phyloP scores from a whole-genome alignment of 495 filamentous ascomycete genomes.

The Cercophora samala region DNA sequence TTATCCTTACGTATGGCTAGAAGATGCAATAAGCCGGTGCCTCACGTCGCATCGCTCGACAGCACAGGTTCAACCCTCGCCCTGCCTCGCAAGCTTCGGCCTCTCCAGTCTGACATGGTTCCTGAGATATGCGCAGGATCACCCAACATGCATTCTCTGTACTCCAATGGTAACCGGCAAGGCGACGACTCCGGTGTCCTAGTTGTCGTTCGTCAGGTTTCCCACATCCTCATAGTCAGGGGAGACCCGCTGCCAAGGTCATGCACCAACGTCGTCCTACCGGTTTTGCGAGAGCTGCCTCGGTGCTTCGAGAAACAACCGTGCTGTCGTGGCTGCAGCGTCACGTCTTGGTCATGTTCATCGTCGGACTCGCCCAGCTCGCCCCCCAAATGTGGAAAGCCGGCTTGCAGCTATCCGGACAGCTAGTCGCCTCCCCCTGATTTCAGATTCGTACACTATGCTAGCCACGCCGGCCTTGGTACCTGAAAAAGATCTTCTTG shows the following conservation, averaged over 20 bases:
- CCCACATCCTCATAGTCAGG: not conserved
- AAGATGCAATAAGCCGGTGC: constrained; percentile 5
- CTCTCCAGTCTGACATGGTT: not conserved
- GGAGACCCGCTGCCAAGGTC: not conserved
- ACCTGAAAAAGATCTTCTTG: not conserved
- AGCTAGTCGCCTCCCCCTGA: not conserved
- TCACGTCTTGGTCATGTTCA: not conserved
- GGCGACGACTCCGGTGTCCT: not conserved
- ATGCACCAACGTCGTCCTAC: not conserved
- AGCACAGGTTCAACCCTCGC: not conserved
- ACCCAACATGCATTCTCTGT: not conserved
- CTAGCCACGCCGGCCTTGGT: too few relatives aligned
- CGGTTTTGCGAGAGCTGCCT: not conserved
- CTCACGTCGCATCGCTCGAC: not conserved
- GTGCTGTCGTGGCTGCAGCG: not conserved
- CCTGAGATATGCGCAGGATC: not conserved
- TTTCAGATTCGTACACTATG: too few relatives aligned
- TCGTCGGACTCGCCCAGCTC: not conserved
- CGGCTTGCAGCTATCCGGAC: not conserved
- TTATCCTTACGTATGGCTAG: constrained; percentile 16
- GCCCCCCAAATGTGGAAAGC: not conserved
- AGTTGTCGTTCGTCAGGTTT: not conserved
- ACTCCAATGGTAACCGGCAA: not conserved
- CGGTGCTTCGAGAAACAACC: not conserved
- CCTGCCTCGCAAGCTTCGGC: constrained; percentile 9